Conservation (phyloP, 192 early-diverging fungal genomes). For the Backusella morwellensis region DNA sequence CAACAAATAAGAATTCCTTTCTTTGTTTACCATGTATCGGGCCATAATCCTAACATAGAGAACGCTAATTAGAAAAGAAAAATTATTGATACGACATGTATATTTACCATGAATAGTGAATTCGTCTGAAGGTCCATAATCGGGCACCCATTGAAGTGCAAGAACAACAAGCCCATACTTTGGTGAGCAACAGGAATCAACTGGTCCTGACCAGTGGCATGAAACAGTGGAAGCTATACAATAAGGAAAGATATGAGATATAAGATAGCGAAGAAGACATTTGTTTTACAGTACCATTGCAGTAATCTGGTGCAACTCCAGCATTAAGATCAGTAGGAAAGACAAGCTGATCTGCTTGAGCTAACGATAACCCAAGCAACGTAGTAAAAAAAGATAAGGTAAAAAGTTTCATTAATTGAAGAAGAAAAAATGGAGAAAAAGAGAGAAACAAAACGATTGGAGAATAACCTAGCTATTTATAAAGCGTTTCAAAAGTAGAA, state of each 20-base stretch:
- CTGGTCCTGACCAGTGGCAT: slow-evolving; percentile 29
- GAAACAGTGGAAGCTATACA: slow-evolving; percentile 20
- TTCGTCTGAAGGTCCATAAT: slow-evolving; percentile 33
- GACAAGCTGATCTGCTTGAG: background rate
- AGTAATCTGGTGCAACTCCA: background rate
- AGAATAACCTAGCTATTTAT: background rate
- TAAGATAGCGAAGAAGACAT: background rate
- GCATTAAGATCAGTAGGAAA: no score
- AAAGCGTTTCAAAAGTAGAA: slow-evolving; percentile 4
- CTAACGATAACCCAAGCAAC: background rate
- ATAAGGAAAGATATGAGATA: background rate
- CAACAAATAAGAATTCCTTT: background rate
- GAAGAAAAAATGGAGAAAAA: background rate
- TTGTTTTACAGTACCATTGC: background rate
- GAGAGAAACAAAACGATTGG: background rate
- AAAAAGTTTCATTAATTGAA: background rate
- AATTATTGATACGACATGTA: background rate
- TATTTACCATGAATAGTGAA: slow-evolving; percentile 42
- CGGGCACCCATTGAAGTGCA: slow-evolving; percentile 32
- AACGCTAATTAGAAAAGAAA: background rate
- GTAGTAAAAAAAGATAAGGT: background rate
- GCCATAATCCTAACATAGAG: slow-evolving; percentile 28
- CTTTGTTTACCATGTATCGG: slow-evolving; percentile 37
- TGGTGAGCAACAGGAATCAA: slow-evolving; percentile 32
- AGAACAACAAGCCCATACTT: slow-evolving; percentile 35